Base-by-base conservation (phyloP, 108 stramenopile genomes). In the Nitzschia sp. region DNA sequence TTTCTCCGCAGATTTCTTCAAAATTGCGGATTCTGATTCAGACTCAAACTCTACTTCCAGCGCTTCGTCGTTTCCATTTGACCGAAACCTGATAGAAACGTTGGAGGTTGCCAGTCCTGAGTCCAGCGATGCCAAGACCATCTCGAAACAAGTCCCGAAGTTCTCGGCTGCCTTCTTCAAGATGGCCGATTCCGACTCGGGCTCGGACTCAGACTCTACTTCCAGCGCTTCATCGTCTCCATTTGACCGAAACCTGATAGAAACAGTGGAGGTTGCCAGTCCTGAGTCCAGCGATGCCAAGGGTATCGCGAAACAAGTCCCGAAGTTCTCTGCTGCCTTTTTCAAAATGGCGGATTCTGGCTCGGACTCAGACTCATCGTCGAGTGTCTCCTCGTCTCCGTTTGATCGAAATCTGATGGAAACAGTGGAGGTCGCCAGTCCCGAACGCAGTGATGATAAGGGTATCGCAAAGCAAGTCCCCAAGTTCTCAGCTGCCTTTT, bases 1-100 rank as follows among this genome's bases (percentile, higher is more conserved):
- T 15, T 62, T 44, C 24, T 62, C 61, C 10, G 17, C 22, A 1
- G 43, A 62, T 21, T 62, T 62, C 21, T 62, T 62, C 24, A 62
- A 46, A 20, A 21, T n/a, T 22, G 43, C 42, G 1, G 61, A 58
- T 17, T 34, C 26, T 2, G 20, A 20, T 54, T 54, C 53, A 8
- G 53, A n/a, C 48, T 50, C 48, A 6, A 6, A 50, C 48, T 50
- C 48, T 1, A 5, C 48, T 3, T 19, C 17, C 48, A 19, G 19
- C 17, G 19, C 48, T 50, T 19, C 48, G 1, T n/a, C 48, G 5
- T 34, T 5, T 34, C 29, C 29, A 34, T 34, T 34, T 34, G 29
- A 34, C 29, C 1, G 29, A 34, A 34, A 34, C 5, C 29, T 34
- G 29, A 34, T 34, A 34, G 29, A 34, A 34, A 34, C 29, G 29